Conservation (phyloP, 164 flowering plant species). For the Berberis vulgaris region DNA sequence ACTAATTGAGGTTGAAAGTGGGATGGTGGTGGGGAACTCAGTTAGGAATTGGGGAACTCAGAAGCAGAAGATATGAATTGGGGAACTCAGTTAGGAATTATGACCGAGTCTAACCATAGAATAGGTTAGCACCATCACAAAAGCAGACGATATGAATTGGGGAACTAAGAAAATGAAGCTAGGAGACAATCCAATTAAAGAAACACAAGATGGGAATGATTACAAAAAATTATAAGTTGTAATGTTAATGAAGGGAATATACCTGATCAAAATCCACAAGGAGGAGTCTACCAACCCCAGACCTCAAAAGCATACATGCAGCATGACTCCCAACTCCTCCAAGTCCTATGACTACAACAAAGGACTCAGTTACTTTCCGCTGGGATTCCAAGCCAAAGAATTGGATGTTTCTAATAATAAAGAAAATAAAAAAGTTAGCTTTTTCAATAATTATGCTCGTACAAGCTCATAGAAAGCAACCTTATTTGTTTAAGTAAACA, state of each 20-base stretch:
- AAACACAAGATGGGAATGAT: not conserved
- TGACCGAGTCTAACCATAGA: too few species aligned
- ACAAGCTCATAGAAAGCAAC: too few species aligned
- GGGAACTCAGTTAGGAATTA: too few species aligned
- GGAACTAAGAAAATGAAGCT: not conserved
- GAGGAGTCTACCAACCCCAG: slow-evolving; percentile 85
- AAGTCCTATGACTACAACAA: slow-evolving; percentile 95
- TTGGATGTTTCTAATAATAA: slow-evolving; percentile 68
- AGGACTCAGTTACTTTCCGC: slow-evolving; percentile 66
- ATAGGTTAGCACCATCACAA: too few species aligned
- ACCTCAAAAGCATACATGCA: slow-evolving; percentile 92
- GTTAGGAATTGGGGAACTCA: too few species aligned
- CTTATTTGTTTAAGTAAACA: too few species aligned
- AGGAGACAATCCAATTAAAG: not conserved
- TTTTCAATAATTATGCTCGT: too few species aligned
- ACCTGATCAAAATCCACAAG: slow-evolving; percentile 99
- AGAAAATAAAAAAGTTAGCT: not conserved
- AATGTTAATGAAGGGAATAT: slow-evolving; percentile 3
- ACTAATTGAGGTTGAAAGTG: too few species aligned
- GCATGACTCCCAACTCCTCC: slow-evolving; percentile 99
- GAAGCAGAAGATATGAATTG: too few species aligned
- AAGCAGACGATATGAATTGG: too few species aligned
- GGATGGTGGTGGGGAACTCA: too few species aligned
- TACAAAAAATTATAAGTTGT: not conserved
- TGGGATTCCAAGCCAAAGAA: slow-evolving; percentile 85